These are phyloP conservation scores for Lophiotrema nucula DNA, from an alignment of 495 filamentous ascomycete species.

Conservation along the genomic window DNA sequence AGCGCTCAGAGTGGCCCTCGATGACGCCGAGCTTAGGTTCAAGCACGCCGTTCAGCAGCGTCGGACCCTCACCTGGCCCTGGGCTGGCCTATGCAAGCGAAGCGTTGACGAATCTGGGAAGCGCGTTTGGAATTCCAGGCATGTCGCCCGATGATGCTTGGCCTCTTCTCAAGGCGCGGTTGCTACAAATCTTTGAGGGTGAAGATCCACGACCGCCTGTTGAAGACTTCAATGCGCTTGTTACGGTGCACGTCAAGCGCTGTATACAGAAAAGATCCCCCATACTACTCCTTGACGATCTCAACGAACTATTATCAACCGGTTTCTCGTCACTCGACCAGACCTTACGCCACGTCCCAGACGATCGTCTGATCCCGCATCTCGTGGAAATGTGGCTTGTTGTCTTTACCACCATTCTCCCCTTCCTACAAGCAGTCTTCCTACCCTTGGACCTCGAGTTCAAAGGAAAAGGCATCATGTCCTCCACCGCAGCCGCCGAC, in stretches of 20 bases:
- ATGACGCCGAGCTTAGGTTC: slow-evolving; percentile 18
- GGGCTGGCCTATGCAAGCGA: slow-evolving; percentile 15
- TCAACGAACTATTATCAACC: slow-evolving; percentile 48
- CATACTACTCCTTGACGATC: slow-evolving; percentile 34
- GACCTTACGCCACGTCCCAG: slow-evolving; percentile 68
- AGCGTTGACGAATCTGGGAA: slow-evolving; percentile 29
- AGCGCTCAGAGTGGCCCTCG: slow-evolving; percentile 35
- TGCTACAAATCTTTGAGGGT: slow-evolving; percentile 90
- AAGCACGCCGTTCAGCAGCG: slow-evolving; percentile 2
- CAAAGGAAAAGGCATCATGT: slow-evolving; percentile 80
- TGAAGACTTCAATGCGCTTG: slow-evolving; percentile 90
- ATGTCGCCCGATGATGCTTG: slow-evolving; percentile 90
- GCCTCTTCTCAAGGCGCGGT: slow-evolving; percentile 85
- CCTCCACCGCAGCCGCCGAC: slow-evolving; percentile 69
- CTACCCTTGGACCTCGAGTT: slow-evolving; percentile 93
- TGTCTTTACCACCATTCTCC: slow-evolving; percentile 83
- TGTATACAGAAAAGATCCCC: slow-evolving; percentile 43
- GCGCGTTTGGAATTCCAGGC: slow-evolving; percentile 67
- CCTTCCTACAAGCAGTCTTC: slow-evolving; percentile 95
- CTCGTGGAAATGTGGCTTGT: slow-evolving; percentile 92
- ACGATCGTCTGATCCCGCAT: slow-evolving; percentile 79
- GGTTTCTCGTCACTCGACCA: slow-evolving; percentile 87
- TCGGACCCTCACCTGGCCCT: slow-evolving; percentile 33
- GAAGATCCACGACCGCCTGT: slow-evolving; percentile 86
- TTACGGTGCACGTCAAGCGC: slow-evolving; percentile 45